A percentile compares a stretch with the other conserved stretches of the same genome.
Evolutionary conservation across 2,329 filamentous ascomycete species (phyloP).

Genomic region (Colletotrichum spinosum): DNA sequence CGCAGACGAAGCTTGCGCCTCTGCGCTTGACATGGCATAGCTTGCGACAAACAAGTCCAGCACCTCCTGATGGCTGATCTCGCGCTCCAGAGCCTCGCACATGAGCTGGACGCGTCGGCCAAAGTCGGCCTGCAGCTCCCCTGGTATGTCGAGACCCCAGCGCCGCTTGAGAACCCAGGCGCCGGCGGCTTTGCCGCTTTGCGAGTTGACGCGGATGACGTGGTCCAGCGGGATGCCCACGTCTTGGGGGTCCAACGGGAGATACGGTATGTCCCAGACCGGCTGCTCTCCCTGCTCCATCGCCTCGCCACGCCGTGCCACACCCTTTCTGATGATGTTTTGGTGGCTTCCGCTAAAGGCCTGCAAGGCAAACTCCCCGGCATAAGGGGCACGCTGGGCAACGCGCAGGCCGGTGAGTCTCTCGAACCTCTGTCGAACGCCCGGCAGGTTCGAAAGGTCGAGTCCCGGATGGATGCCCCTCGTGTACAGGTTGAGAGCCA

Average conservation of each 20-base stretch:
- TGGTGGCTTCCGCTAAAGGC: conserved; percentile 24
- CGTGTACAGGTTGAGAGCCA: conserved; percentile 19
- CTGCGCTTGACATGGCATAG: conserved; percentile 4
- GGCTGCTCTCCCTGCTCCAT: background rate
- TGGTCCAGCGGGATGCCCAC: conserved; percentile 10
- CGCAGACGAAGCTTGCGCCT: background rate
- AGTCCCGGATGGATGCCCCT: conserved; percentile 7
- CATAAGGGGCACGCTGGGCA: conserved; percentile 13
- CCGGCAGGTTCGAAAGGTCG: conserved; percentile 17
- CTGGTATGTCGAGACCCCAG: conserved; percentile 11
- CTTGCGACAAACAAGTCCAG: conserved; percentile 20
- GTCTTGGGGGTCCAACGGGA: conserved; percentile 20
- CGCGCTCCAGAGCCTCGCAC: conserved; percentile 23
- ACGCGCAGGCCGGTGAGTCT: conserved; percentile 6
- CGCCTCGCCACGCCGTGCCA: conserved; percentile 4
- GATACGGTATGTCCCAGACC: conserved; percentile 20
- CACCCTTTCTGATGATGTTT: conserved; percentile 21
- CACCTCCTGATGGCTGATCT: conserved; percentile 22
- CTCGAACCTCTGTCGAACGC: conserved; percentile 10
- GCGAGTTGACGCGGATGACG: conserved; percentile 16
- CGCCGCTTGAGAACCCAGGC: conserved; percentile 15
- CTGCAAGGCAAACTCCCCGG: conserved; percentile 19
- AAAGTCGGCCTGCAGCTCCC: conserved; percentile 17
- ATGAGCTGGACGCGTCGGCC: conserved; percentile 24
- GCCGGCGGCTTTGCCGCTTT: conserved; percentile 17